A percentile compares a stretch with the other conserved stretches of the same genome.
Evolutionary conservation across 2,329 filamentous ascomycete genomes (phyloP).

Genomic region (Camillea tinctor): DNA sequence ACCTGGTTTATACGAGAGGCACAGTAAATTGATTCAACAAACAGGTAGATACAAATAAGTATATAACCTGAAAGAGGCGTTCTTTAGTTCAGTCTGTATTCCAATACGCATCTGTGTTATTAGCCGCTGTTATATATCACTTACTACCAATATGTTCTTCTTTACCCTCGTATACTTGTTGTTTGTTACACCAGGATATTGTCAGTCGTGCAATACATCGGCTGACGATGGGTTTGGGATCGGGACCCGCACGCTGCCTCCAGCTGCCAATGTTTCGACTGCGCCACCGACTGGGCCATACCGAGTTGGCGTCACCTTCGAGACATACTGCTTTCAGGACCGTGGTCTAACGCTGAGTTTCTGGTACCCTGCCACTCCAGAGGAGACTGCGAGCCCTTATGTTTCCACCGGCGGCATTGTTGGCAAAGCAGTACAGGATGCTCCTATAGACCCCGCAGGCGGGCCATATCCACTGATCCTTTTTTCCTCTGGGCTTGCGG

Average conservation of each 20-base stretch:
- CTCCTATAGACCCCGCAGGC: constrained; percentile 9
- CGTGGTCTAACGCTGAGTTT: constrained; percentile 10
- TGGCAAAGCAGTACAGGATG: constrained; percentile 9
- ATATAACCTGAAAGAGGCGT: too few species aligned
- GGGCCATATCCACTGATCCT: constrained; percentile 16
- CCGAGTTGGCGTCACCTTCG: constrained; percentile 10
- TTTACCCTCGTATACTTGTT: too few species aligned
- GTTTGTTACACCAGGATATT: too few species aligned
- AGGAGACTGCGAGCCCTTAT: constrained; percentile 7
- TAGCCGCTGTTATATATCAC: too few species aligned
- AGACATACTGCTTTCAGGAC: constrained; percentile 12
- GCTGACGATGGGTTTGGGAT: too few species aligned
- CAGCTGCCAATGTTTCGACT: constrained; percentile 8
- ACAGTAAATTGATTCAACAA: too few species aligned
- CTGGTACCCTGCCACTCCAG: constrained; percentile 13
- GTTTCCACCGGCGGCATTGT: constrained; percentile 13
- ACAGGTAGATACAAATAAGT: too few species aligned
- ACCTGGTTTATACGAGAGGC: too few species aligned
- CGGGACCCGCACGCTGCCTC: constrained; percentile 6
- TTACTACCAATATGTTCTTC: too few species aligned
- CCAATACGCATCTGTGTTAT: too few species aligned
- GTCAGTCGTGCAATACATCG: too few species aligned
- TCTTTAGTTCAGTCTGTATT: too few species aligned
- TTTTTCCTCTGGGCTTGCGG: constrained; percentile 15
- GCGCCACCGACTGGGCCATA: constrained; percentile 14